Evolutionary conservation across 805 yeast species (phyloP).

Genomic region (Starmerella apis): DNA sequence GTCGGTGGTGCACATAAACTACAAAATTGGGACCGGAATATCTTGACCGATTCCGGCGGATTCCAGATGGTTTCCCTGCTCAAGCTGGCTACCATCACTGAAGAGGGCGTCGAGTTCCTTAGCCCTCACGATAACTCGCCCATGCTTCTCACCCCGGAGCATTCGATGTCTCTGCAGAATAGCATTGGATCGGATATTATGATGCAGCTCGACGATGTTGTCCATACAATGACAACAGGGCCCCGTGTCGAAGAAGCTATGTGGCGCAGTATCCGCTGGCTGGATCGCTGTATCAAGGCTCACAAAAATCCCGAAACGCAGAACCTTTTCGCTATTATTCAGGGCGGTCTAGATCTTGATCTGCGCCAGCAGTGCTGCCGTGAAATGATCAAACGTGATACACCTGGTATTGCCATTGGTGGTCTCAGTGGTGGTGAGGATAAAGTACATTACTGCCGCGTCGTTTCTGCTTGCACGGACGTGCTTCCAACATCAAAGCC

Average conservation of each 20-base stretch:
- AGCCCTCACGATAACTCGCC: constrained; percentile 40
- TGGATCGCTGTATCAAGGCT: constrained; percentile 38
- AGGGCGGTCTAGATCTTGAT: constrained; percentile 38
- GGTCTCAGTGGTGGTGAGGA: constrained; percentile 42
- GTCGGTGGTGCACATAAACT: constrained; percentile 39
- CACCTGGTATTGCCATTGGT: constrained; percentile 41
- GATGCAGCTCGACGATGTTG: constrained; percentile 42
- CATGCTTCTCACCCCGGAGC: constrained; percentile 40
- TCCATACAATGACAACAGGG: constrained; percentile 37
- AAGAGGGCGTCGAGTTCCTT: constrained; percentile 38
- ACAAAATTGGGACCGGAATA: constrained; percentile 37
- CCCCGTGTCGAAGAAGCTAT: constrained; percentile 40
- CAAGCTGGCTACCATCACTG: constrained; percentile 39
- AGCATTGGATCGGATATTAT: constrained; percentile 39
- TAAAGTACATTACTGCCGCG: constrained; percentile 35
- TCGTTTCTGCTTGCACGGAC: constrained; percentile 36
- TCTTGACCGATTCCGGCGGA: constrained; percentile 39
- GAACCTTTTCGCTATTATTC: constrained; percentile 38
- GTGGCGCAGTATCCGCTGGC: constrained; percentile 38
- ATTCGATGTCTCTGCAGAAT: constrained; percentile 38
- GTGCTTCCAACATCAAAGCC: constrained; percentile 36
- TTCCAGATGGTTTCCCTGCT: constrained; percentile 40
- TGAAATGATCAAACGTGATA: constrained; percentile 37
- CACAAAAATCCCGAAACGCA: constrained; percentile 37
- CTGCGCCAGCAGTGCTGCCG: constrained; percentile 34